Base-by-base conservation (phyloP, 805 yeast genomes). In the Saccharomycopsis fibuligera region DNA sequence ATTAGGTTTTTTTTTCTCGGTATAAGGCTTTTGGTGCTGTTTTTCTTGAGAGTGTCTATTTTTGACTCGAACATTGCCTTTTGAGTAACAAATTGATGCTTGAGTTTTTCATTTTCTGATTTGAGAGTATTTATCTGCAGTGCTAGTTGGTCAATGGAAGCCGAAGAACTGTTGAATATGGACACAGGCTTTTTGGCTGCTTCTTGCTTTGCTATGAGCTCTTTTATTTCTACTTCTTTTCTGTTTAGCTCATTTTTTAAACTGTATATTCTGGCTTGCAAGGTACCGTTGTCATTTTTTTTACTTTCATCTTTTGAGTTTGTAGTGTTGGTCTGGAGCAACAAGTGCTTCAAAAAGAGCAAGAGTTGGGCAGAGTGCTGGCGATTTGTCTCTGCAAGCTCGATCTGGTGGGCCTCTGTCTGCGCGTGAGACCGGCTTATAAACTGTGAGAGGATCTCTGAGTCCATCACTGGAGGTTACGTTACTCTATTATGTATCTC, bases 31-130 rank as follows among this genome's bases (percentile, higher is more conserved):
- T 40, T 40, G 4, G 16, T 44, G 27, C n/a, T 35, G 19, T 37
- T 21, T 16, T 38, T 36, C 29, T 27, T 22, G 3, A 47, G 24
- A 12, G 40, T n/a, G n/a, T 42, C 54, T 3, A 50, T 17, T 43
- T 50, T 43, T 16, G 40, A 24, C 16, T 50, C 54, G 30, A 35
- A 50, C 12, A 12, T 21, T 2, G 54, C 54, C 27, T 47, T 46
- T 27, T 50, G 50, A 3, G 43, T 17, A 4, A 50, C 23, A 14
- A 43, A 35, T 24, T 47, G 47, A 35, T 50, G 54, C 31, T 50
- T 42, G 4, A 50, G 23, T 24, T 40, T 41, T 31, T 50, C 53
- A 22, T 45, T 49, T 24, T 49, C 49, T 10, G 45, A 30, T 14
- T 37, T 45, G 5, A 49, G 27, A 5, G 16, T 19, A 14, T 31